Conservation (phyloP, 2,329 filamentous ascomycete genomes). For the Zasmidium angulare region DNA sequence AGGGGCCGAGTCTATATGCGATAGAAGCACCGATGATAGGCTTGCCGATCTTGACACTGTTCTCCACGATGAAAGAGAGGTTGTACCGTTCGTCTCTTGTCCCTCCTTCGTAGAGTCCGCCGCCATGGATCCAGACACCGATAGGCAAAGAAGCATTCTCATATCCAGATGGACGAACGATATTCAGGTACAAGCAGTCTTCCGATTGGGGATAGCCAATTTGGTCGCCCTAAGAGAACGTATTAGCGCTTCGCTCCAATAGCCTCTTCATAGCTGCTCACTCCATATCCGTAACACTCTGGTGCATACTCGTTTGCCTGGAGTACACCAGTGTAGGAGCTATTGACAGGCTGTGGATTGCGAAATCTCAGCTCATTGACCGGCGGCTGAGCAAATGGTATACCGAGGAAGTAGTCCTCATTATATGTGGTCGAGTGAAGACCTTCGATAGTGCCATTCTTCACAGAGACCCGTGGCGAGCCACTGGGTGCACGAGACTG, state of each 20-base stretch:
- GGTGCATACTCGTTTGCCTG: slow-evolving; percentile 44
- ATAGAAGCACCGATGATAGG: slow-evolving; percentile 61
- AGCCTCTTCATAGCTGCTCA: slow-evolving; percentile 1
- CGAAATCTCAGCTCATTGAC: slow-evolving; percentile 35
- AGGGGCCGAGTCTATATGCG: slow-evolving; percentile 64
- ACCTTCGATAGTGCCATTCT: slow-evolving; percentile 47
- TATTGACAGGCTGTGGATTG: slow-evolving; percentile 35
- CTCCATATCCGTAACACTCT: slow-evolving; percentile 44
- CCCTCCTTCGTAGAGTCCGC: slow-evolving; percentile 39
- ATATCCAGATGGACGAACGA: slow-evolving; percentile 55
- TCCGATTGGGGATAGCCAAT: slow-evolving; percentile 46
- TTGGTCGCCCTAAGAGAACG: slow-evolving; percentile 23
- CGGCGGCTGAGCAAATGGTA: slow-evolving; percentile 40
- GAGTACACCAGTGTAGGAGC: slow-evolving; percentile 40
- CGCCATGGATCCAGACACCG: slow-evolving; percentile 58
- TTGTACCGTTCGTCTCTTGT: slow-evolving; percentile 61
- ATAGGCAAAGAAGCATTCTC: slow-evolving; percentile 53
- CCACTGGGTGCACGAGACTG: slow-evolving; percentile 1
- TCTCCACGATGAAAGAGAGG: slow-evolving; percentile 58
- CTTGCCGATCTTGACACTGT: slow-evolving; percentile 41
- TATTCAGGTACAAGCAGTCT: slow-evolving; percentile 63
- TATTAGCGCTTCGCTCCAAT: background rate
- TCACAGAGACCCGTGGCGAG: slow-evolving; percentile 37
- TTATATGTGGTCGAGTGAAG: slow-evolving; percentile 41
- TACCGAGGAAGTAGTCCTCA: slow-evolving; percentile 48